Conservation (phyloP, 192 early-diverging fungal species). For the Linderina pennispora region DNA sequence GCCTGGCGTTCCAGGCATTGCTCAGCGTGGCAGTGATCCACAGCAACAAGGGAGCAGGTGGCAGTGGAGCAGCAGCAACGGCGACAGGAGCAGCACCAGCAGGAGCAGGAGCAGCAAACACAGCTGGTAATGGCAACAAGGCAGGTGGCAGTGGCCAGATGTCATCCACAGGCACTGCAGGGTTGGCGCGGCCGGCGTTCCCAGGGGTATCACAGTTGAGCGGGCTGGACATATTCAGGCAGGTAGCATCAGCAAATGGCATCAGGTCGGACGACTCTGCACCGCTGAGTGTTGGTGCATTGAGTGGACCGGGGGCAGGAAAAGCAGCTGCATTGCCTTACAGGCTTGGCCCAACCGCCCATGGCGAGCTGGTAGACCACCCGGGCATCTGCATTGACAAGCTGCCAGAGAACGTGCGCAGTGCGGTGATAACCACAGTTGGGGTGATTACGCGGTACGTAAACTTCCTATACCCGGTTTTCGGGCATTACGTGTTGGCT, state of each 20-base stretch:
- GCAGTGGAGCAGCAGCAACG: no score
- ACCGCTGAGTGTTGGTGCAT: background rate
- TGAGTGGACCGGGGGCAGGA: background rate
- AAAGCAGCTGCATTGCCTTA: no score
- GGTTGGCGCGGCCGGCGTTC: slow-evolving; percentile 20
- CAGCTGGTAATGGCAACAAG: background rate
- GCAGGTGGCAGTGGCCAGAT: background rate
- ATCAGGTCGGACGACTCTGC: slow-evolving; percentile 1
- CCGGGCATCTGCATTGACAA: slow-evolving; percentile 5
- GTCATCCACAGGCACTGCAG: background rate
- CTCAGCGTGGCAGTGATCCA: slow-evolving; percentile 38
- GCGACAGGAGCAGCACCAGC: background rate
- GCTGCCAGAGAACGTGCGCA: slow-evolving; percentile 30
- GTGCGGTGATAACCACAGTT: slow-evolving; percentile 21
- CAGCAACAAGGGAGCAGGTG: slow-evolving; percentile 6
- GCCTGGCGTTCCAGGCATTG: slow-evolving; percentile 37
- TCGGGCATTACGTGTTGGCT: slow-evolving; percentile 34
- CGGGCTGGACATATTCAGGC: slow-evolving; percentile 35
- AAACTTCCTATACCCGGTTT: slow-evolving; percentile 30
- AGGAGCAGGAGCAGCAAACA: background rate
- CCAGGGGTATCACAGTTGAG: slow-evolving; percentile 38
- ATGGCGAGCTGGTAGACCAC: no score
- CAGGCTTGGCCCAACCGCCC: no score
- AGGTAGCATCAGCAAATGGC: no score
- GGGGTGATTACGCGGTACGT: slow-evolving; percentile 38